phyloP scores from a whole-genome alignment of 1,284 basidiomycete genomes.

The Fomes fomentarius region DNA sequence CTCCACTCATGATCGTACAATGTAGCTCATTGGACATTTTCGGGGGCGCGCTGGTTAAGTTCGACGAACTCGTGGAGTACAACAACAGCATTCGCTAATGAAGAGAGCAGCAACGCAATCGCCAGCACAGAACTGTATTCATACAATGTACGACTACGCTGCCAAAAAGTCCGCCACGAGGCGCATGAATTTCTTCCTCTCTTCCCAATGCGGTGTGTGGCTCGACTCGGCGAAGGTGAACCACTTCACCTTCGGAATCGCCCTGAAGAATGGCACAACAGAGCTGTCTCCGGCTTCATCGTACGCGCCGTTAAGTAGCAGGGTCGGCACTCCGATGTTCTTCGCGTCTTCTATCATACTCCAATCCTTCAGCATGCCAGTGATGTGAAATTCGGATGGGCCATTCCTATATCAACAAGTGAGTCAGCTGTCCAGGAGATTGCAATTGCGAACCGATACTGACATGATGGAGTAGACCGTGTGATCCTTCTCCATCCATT shows the following conservation, averaged over 20 bases:
- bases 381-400: conserved; percentile 52
- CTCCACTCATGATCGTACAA: neutral
- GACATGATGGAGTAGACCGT: conserved; percentile 55
- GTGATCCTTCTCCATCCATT: conserved; percentile 41
- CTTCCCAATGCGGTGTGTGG: conserved; percentile 34
- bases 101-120: neutral
- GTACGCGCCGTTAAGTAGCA: conserved; percentile 54
- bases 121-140: neutral
- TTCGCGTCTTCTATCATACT: conserved; percentile 45
- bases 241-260: conserved; percentile 41
- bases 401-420: conserved; percentile 44
- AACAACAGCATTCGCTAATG: conserved; percentile 9
- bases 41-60: conserved; percentile 74
- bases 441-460: conserved; percentile 19
- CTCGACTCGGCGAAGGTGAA: conserved; percentile 31
- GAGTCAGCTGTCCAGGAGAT: neutral
- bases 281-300: conserved; percentile 53
- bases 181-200: conserved; percentile 30
- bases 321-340: conserved; percentile 49
- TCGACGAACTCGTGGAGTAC: conserved; percentile 64
- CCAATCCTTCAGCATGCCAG: conserved; percentile 54
- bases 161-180: conserved; percentile 26
- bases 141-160: neutral
- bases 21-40: conserved; percentile 82
- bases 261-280: conserved; percentile 48